phyloP scores from a whole-genome alignment of 352 stramenopile species.

The Phytophthora pisi region DNA sequence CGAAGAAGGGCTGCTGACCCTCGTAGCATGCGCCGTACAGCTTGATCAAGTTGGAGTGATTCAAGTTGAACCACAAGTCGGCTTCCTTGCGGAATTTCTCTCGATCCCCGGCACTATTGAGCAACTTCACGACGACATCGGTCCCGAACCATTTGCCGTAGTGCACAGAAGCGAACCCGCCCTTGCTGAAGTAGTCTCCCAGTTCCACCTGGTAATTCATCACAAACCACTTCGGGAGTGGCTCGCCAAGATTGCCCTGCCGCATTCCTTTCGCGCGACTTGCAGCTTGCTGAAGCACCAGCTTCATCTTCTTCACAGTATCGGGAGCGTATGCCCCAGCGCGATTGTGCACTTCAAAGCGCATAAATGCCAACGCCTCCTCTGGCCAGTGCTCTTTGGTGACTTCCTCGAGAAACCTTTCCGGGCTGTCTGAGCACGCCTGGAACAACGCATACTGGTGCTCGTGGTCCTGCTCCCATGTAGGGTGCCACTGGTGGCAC shows the following conservation, averaged over 20 bases:
- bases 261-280: not conserved
- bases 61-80: slow-evolving; percentile 1
- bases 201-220: slow-evolving; percentile 6
- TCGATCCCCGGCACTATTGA: not conserved
- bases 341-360: not conserved
- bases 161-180: not conserved
- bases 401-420: not conserved
- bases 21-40: slow-evolving; percentile 2
- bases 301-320: not conserved
- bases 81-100: not conserved
- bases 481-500: not conserved
- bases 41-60: slow-evolving; percentile 5
- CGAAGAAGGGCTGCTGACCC: not conserved
- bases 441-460: not conserved
- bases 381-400: not conserved
- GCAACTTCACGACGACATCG: not conserved
- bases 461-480: not conserved
- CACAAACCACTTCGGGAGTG: not conserved
- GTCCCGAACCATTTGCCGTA: not conserved
- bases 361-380: not conserved
- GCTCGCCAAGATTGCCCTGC: not conserved
- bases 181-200: not conserved
- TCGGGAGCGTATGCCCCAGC: not conserved
- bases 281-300: not conserved
- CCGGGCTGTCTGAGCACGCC: not conserved